Conservation (phyloP, 352 stramenopile genomes). For the Globisporangium abappressorium region DNA sequence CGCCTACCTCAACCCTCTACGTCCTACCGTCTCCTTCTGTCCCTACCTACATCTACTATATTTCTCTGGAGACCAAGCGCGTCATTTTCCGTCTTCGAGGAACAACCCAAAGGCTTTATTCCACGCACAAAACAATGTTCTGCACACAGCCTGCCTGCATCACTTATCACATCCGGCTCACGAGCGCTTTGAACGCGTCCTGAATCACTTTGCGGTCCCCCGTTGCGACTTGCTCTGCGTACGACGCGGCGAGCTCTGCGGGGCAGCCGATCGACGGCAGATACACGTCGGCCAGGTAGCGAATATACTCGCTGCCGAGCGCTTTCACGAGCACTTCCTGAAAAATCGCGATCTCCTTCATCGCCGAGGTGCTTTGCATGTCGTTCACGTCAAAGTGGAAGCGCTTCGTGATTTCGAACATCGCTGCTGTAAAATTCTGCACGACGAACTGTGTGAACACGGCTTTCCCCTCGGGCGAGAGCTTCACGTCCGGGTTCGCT, state of each 20-base stretch:
- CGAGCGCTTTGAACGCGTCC: conserved; percentile 62
- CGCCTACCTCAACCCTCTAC: not conserved
- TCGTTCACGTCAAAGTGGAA: conserved; percentile 74
- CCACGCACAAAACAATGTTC: not conserved
- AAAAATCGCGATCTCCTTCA: conserved; percentile 78
- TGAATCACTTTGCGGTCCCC: conserved; percentile 66
- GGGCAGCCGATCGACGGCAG: conserved; percentile 59
- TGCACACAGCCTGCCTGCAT: not conserved
- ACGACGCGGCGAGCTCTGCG: conserved; percentile 49
- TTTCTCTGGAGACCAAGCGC: not conserved
- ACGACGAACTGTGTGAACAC: conserved; percentile 62
- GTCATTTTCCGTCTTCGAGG: not conserved
- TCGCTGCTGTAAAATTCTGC: conserved; percentile 64
- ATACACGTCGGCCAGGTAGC: conserved; percentile 60
- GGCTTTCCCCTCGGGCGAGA: conserved; percentile 36
- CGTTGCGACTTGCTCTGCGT: conserved; percentile 55
- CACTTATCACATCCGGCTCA: conserved; percentile 37
- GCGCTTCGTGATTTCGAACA: conserved; percentile 66
- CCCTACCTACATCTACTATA: not conserved
- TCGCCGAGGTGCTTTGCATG: conserved; percentile 52
- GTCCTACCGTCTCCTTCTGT: not conserved
- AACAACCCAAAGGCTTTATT: not conserved
- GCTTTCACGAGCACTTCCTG: conserved; percentile 58
- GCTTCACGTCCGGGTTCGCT: conserved; percentile 16
- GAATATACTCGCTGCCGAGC: conserved; percentile 59